A percentile compares a stretch with the other conserved stretches of the same genome.
Conservation (phyloP, 2,329 filamentous ascomycete species). For the Cladosporium velox region DNA sequence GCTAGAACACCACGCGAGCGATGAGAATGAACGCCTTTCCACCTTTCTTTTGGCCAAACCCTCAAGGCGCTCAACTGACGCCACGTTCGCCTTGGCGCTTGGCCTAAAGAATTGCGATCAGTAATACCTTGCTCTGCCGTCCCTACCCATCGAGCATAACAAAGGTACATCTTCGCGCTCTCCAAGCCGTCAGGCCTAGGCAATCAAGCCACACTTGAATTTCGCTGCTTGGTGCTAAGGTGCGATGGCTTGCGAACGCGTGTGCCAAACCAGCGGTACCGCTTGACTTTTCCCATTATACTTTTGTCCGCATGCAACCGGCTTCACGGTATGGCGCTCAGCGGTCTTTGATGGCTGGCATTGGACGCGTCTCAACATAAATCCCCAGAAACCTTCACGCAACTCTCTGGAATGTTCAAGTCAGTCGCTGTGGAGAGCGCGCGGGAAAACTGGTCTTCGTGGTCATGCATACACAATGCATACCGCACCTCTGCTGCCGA, state of each 20-base stretch:
- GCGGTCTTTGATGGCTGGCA: background rate
- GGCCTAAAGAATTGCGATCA: background rate
- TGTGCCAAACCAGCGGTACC: background rate
- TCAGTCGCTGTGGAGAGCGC: background rate
- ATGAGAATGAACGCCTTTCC: background rate
- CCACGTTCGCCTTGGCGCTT: constrained; percentile 12
- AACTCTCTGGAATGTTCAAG: background rate
- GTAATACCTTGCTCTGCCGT: background rate
- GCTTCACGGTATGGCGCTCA: background rate
- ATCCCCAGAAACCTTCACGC: constrained; percentile 9
- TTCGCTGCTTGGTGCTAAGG: background rate
- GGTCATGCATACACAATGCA: background rate
- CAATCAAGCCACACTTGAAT: constrained; percentile 7
- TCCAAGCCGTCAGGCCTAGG: constrained; percentile 7
- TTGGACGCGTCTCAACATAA: background rate
- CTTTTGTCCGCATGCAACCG: background rate
- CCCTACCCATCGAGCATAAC: background rate
- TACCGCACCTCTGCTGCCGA: background rate
- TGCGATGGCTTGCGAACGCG: background rate
- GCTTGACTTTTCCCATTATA: background rate
- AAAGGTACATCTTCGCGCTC: background rate
- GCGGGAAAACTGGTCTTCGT: background rate
- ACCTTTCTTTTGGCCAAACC: background rate
- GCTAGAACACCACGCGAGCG: constrained; percentile 16
- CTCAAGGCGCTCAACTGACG: background rate